Conservation (phyloP, 2,329 filamentous ascomycete species). For the Ceratocystiopsis brevicomis region DNA sequence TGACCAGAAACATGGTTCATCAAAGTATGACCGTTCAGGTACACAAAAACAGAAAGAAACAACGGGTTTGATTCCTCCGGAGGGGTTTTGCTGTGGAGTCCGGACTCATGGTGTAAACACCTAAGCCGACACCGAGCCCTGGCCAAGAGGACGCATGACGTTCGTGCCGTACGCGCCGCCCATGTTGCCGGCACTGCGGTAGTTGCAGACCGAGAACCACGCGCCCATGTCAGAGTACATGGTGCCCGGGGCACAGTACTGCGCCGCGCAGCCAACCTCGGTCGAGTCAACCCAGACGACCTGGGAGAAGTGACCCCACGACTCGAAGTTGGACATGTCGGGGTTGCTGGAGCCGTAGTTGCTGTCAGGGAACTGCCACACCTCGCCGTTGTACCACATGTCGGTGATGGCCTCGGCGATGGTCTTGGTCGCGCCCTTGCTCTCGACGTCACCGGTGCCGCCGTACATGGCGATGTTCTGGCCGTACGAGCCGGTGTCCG, state of each 20-base stretch:
- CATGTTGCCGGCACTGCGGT: slow-evolving; percentile 42
- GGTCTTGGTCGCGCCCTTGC: slow-evolving; percentile 32
- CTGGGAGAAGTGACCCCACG: slow-evolving; percentile 60
- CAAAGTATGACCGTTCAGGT: no score
- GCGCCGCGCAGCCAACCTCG: slow-evolving; percentile 42
- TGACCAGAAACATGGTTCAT: background rate
- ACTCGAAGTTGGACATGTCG: slow-evolving; percentile 40
- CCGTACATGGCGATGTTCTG: slow-evolving; percentile 72
- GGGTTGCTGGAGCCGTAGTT: slow-evolving; percentile 43
- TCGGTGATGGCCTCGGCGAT: slow-evolving; percentile 54
- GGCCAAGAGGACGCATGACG: slow-evolving; percentile 24
- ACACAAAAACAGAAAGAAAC: slow-evolving; percentile 1
- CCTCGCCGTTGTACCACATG: slow-evolving; percentile 78
- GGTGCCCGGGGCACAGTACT: slow-evolving; percentile 32
- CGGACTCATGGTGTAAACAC: background rate
- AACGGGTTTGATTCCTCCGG: background rate
- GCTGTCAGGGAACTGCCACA: slow-evolving; percentile 31
- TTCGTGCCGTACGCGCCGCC: slow-evolving; percentile 30
- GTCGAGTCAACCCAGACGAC: slow-evolving; percentile 49
- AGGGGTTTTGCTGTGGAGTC: background rate
- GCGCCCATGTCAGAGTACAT: slow-evolving; percentile 29
- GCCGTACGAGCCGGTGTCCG: slow-evolving; percentile 45
- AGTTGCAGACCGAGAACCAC: slow-evolving; percentile 84
- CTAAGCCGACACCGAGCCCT: slow-evolving; percentile 13
- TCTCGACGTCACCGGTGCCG: slow-evolving; percentile 19